Evolutionary conservation across 1,284 basidiomycete genomes (phyloP).

Genomic region (Rugosomyces carneus): DNA sequence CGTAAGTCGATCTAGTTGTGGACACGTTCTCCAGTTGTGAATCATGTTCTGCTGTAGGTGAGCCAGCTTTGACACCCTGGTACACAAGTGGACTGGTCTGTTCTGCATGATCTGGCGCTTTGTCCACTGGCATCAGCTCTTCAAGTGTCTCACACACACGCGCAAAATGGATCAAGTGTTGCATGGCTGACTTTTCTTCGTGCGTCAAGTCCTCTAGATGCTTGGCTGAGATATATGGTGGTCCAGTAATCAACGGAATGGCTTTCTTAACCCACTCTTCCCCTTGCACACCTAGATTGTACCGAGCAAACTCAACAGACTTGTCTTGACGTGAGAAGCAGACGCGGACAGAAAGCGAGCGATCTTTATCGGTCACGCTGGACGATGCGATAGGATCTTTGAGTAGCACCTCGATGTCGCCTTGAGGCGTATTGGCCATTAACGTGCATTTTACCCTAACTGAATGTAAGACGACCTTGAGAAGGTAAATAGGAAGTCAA

Average conservation of each 20-base stretch:
- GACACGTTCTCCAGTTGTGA: background rate
- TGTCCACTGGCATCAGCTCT: slow-evolving; percentile 10
- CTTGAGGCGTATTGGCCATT: slow-evolving; percentile 48
- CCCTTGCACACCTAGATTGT: slow-evolving; percentile 25
- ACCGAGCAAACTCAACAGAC: slow-evolving; percentile 38
- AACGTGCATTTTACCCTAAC: slow-evolving; percentile 39
- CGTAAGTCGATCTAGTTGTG: slow-evolving; percentile 2
- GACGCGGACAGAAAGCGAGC: slow-evolving; percentile 31
- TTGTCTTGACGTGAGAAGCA: slow-evolving; percentile 34
- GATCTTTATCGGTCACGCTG: slow-evolving; percentile 6
- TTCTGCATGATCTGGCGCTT: background rate
- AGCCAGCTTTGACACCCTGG: background rate
- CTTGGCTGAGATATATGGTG: slow-evolving; percentile 20
- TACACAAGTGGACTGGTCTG: background rate
- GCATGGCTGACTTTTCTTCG: slow-evolving; percentile 26
- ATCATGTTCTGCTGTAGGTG: background rate
- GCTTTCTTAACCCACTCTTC: slow-evolving; percentile 40
- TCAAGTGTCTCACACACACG: slow-evolving; percentile 32
- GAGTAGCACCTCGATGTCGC: slow-evolving; percentile 42
- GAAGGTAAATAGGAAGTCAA: background rate
- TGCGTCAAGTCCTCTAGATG: slow-evolving; percentile 29
- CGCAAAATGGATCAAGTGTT: slow-evolving; percentile 29
- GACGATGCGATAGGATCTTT: slow-evolving; percentile 11
- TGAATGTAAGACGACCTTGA: slow-evolving; percentile 40
- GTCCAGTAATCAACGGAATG: slow-evolving; percentile 22